phyloP scores from a whole-genome alignment of 1,284 basidiomycete species.

The Abortiporus biennis region DNA sequence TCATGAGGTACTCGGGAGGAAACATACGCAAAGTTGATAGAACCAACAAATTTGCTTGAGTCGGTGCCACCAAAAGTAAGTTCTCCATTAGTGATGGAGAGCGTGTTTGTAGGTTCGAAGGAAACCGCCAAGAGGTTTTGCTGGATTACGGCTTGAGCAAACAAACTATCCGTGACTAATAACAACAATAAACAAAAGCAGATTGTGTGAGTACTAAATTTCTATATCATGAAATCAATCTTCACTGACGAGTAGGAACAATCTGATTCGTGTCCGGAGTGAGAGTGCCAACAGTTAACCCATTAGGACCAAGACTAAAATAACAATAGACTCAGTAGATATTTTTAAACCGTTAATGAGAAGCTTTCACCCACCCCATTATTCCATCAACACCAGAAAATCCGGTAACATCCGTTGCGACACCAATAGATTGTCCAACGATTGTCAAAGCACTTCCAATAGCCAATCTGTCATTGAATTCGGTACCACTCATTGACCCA shows the following conservation, averaged over 20 bases:
- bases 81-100: slow-evolving; percentile 20
- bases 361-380: slow-evolving; percentile 28
- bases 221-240: background rate
- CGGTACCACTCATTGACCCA: slow-evolving; percentile 6
- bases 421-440: slow-evolving; percentile 44
- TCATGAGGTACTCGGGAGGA: background rate
- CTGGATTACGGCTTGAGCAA: slow-evolving; percentile 20
- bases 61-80: slow-evolving; percentile 43
- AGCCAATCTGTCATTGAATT: slow-evolving; percentile 23
- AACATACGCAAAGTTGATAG: slow-evolving; percentile 30
- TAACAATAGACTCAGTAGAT: no score
- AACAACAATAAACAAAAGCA: slow-evolving; percentile 18
- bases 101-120: slow-evolving; percentile 34
- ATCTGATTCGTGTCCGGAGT: slow-evolving; percentile 10
- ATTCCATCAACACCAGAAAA: slow-evolving; percentile 41
- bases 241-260: slow-evolving; percentile 14
- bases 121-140: slow-evolving; percentile 37
- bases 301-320: slow-evolving; percentile 42
- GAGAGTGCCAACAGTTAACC: slow-evolving; percentile 34
- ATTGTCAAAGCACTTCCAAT: slow-evolving; percentile 14
- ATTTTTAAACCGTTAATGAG: no score
- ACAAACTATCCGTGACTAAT: slow-evolving; percentile 39
- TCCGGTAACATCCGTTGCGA: slow-evolving; percentile 33
- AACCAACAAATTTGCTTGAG: slow-evolving; percentile 39
- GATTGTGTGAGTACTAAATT: slow-evolving; percentile 3